phyloP scores from a whole-genome alignment of 495 filamentous ascomycete genomes.

The Glutinoglossum americanum region DNA sequence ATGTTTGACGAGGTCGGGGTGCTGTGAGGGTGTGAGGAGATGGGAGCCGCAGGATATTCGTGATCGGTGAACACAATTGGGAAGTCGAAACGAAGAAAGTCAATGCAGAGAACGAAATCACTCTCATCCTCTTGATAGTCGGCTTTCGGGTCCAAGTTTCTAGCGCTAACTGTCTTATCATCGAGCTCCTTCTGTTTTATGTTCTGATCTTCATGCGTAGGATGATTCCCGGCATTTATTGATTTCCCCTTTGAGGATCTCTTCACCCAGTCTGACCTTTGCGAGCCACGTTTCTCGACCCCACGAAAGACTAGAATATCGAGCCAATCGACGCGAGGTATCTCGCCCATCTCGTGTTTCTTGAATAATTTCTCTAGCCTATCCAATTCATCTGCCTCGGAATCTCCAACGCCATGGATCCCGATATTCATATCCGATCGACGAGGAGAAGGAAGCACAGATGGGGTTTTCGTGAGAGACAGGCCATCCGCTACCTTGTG shows the following conservation, averaged over 20 bases:
- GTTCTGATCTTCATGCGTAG: not conserved
- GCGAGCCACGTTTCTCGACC: slow-evolving; percentile 50
- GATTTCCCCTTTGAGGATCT: slow-evolving; percentile 4
- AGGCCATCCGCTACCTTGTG: slow-evolving; percentile 72
- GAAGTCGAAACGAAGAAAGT: slow-evolving; percentile 88
- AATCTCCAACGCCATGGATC: slow-evolving; percentile 23
- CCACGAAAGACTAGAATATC: slow-evolving; percentile 81
- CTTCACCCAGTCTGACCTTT: slow-evolving; percentile 22
- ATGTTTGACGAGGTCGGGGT: slow-evolving; percentile 41
- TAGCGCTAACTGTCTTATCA: not conserved
- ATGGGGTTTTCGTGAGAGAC: slow-evolving; percentile 58
- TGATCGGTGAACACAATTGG: slow-evolving; percentile 88
- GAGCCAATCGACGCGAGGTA: slow-evolving; percentile 80
- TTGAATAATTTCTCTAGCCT: slow-evolving; percentile 76
- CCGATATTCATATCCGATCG: slow-evolving; percentile 27
- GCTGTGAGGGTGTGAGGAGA: slow-evolving; percentile 46
- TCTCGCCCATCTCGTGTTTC: slow-evolving; percentile 94
- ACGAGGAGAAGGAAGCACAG: slow-evolving; percentile 26
- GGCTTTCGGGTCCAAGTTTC: slow-evolving; percentile 2
- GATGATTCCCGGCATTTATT: not conserved
- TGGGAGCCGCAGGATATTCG: slow-evolving; percentile 67
- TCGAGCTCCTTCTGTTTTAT: not conserved
- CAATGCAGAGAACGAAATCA: slow-evolving; percentile 56
- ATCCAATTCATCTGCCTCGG: slow-evolving; percentile 54
- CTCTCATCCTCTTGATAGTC: slow-evolving; percentile 24